phyloP scores from a whole-genome alignment of 2,329 filamentous ascomycete species.

The Cadophora gregata region DNA sequence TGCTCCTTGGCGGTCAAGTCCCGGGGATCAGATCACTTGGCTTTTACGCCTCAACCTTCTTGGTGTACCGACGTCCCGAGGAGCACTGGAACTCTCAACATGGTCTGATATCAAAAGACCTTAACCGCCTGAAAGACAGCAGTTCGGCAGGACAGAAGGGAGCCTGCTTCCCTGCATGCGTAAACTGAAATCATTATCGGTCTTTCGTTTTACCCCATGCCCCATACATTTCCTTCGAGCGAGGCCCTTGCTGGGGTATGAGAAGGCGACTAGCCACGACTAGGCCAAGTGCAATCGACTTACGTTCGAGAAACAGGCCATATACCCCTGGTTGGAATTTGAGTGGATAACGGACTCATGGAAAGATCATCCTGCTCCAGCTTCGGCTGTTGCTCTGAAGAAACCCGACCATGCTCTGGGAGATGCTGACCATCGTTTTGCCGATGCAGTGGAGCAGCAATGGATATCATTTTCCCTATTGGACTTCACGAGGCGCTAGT shows the following conservation, averaged over 20 bases:
- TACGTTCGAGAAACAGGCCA: not conserved
- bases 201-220: conserved; percentile 19
- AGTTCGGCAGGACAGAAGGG: conserved; percentile 24
- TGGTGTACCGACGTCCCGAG: conserved; percentile 14
- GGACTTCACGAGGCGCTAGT: conserved; percentile 20
- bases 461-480: conserved; percentile 27
- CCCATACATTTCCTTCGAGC: conserved; percentile 1
- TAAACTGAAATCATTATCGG: conserved; percentile 14
- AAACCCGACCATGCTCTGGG: not conserved
- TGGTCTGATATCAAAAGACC: not conserved
- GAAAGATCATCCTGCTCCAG: conserved; percentile 8
- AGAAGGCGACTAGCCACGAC: not conserved
- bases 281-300: not conserved
- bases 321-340: not conserved
- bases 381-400: conserved; percentile 6
- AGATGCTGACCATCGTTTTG: conserved; percentile 21
- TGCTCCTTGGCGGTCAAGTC: conserved; percentile 20
- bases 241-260: not conserved
- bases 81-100: conserved; percentile 11
- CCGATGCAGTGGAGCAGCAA: conserved; percentile 18
- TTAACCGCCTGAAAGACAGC: not conserved
- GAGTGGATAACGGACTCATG: conserved; percentile 20
- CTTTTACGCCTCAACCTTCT: conserved; percentile 17
- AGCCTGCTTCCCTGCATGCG: conserved; percentile 2
- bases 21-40: conserved; percentile 19